Percentiles rank a stretch among this genome's conserved stretches.
Evolutionary conservation across 1,284 basidiomycete genomes (phyloP).

Genomic region (Trichosporon asahii): DNA sequence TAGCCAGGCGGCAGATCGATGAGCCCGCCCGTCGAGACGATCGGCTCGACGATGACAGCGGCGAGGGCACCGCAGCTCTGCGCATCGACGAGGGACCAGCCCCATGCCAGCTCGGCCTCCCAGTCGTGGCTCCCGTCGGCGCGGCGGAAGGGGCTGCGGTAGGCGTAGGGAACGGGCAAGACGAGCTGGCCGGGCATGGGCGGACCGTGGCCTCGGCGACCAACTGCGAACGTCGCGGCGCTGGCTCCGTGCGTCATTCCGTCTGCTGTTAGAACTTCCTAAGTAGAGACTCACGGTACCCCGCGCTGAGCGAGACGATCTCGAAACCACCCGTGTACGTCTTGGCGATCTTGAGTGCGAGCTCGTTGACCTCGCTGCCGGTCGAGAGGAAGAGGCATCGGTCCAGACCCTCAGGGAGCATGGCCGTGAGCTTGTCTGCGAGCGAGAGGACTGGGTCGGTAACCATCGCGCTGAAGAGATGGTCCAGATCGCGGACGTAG

Average conservation of each 20-base stretch:
- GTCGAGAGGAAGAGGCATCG: constrained; percentile 40
- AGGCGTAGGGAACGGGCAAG: constrained; percentile 33
- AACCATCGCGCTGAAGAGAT: constrained; percentile 40
- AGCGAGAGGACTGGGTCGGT: constrained; percentile 36
- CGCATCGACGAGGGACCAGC: constrained; percentile 43
- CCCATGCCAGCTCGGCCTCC: constrained; percentile 41
- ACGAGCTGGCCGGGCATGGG: constrained; percentile 31
- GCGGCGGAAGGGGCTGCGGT: constrained; percentile 36
- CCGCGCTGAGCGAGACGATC: constrained; percentile 35
- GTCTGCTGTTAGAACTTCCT: constrained; percentile 26
- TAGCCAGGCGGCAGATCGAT: constrained; percentile 37
- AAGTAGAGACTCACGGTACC: constrained; percentile 26
- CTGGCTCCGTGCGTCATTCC: constrained; percentile 41
- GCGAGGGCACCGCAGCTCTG: constrained; percentile 35
- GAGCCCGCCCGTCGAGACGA: constrained; percentile 44
- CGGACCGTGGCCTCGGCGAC: constrained; percentile 39
- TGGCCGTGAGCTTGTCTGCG: constrained; percentile 27
- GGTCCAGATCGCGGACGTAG: constrained; percentile 36
- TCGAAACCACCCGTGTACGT: constrained; percentile 42
- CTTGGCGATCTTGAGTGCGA: constrained; percentile 45
- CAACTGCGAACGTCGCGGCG: constrained; percentile 39
- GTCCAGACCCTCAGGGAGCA: constrained; percentile 32
- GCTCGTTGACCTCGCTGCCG: constrained; percentile 38
- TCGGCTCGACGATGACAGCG: constrained; percentile 52
- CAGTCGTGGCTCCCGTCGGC: constrained; percentile 43